Conservation (phyloP, 345 rosid species). For the Linum usitatissimum region DNA sequence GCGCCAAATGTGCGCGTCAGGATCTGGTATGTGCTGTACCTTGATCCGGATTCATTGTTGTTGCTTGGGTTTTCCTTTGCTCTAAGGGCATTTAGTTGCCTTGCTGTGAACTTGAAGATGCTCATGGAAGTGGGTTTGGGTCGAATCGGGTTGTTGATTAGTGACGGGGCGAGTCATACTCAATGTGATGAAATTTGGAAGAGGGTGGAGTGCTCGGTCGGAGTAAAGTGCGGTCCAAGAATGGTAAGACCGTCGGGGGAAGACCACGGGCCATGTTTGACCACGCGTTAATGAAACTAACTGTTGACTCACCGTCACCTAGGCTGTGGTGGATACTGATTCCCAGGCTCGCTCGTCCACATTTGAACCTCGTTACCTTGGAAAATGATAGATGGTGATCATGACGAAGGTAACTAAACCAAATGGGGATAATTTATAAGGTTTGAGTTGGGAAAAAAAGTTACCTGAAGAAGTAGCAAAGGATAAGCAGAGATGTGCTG, state of each 20-base stretch:
- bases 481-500: conserved; percentile 2
- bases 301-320: neutral
- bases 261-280: conserved; percentile 2
- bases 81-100: neutral
- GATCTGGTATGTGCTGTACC: neutral
- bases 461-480: neutral
- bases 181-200: conserved; percentile 2
- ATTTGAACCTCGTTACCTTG: conserved; percentile 2
- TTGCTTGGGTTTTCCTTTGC: neutral
- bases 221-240: conserved; percentile 8
- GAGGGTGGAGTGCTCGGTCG: neutral
- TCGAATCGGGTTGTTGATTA: neutral
- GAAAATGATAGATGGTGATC: too few species aligned
- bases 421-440: too few species aligned
- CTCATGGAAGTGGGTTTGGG: neutral
- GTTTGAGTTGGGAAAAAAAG: neutral
- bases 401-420: too few species aligned
- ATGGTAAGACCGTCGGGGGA: neutral
- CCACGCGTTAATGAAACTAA: conserved; percentile 11
- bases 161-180: neutral
- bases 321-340: neutral
- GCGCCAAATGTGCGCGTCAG: conserved; percentile 14
- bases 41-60: too few species aligned
- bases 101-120: neutral
- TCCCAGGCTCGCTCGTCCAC: neutral